Percentiles rank a stretch among this genome's conserved stretches.
Conservation (phyloP, 2,329 filamentous ascomycete species). For the Ophiostoma pallidulum region DNA sequence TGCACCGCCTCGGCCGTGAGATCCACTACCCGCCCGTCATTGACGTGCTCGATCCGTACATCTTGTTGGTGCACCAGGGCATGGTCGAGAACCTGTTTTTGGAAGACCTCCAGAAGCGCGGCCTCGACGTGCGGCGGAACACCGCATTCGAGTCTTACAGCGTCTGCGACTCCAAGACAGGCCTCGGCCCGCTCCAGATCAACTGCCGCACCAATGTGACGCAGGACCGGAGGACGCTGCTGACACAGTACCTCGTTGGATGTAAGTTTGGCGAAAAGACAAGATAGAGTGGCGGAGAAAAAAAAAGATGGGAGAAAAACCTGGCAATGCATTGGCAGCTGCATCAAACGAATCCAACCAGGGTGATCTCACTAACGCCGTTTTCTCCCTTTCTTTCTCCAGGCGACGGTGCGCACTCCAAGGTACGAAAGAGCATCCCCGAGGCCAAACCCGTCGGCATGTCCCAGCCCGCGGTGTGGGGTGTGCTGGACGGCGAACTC, state of each 20-base stretch:
- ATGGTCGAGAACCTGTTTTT: slow-evolving; percentile 66
- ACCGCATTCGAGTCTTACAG: slow-evolving; percentile 53
- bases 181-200: slow-evolving; percentile 37
- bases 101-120: slow-evolving; percentile 56
- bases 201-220: slow-evolving; percentile 43
- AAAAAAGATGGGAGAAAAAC: no score
- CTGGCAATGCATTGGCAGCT: no score
- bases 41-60: slow-evolving; percentile 46
- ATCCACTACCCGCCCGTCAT: slow-evolving; percentile 54
- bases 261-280: no score
- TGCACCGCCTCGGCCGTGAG: slow-evolving; percentile 27
- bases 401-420: slow-evolving; percentile 63
- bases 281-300: no score
- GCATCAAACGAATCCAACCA: no score
- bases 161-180: slow-evolving; percentile 34
- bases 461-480: slow-evolving; percentile 44
- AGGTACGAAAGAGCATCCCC: slow-evolving; percentile 56
- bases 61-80: slow-evolving; percentile 58
- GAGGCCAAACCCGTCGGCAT: slow-evolving; percentile 18
- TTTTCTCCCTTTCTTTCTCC: neutral
- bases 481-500: slow-evolving; percentile 60
- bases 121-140: slow-evolving; percentile 53
- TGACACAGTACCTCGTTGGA: slow-evolving; percentile 57
- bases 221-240: slow-evolving; percentile 35
- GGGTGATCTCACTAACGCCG: no score